Base-by-base conservation (phyloP, 371 early-diverging fungal genomes). In the Blastocladiella emersonii region DNA sequence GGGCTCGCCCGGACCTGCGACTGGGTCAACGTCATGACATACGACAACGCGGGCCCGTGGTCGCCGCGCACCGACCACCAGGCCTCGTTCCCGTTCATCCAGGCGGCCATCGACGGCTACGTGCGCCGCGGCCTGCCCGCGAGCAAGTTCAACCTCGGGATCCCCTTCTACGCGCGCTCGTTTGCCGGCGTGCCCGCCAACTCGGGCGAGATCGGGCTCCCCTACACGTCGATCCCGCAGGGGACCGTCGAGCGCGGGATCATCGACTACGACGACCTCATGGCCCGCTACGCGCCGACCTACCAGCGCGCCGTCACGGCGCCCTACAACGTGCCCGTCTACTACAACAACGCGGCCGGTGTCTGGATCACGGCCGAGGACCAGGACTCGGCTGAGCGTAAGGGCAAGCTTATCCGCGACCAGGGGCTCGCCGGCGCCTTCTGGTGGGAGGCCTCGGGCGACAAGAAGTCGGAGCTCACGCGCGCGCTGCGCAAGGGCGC, bases 1-100 rank as follows among this genome's bases (percentile, higher is more conserved):
- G 49, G 34, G n/a, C 21, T 65, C 3, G 34, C 27, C 21, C 27
- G 8, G 23, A n/a, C 34, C 2, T 27, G n/a, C 34, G 65, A 65
- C 32, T 43, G 15, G n/a, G 27, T 63, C 10, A 39, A 64, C 48
- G n/a, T 65, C 23, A 65, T 65, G 65, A 65, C 65, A 3, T 65
- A 65, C 34, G 65, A 62, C n/a, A 32, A 7, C 34, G 30, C 27
- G 12, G 64, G 64, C 30, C 6, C 51, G n/a, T 63, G 65, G 64
- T 39, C 39, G 8, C 4, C 25, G n/a, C 12, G 21, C 23, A 48
- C 64, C 41, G 65, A 21, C 27, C 64, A 64, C 36, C 45, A 64
- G n/a, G 45, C 64, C 19, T 8, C 30, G 27, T 27, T 65, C 23
- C 55, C 57, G 34, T 62, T 6, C 25, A 60, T 61, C 35, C 1